Base-by-base conservation (phyloP, 768 basidiomycete genomes). In the Rhizopogon roseolus region DNA sequence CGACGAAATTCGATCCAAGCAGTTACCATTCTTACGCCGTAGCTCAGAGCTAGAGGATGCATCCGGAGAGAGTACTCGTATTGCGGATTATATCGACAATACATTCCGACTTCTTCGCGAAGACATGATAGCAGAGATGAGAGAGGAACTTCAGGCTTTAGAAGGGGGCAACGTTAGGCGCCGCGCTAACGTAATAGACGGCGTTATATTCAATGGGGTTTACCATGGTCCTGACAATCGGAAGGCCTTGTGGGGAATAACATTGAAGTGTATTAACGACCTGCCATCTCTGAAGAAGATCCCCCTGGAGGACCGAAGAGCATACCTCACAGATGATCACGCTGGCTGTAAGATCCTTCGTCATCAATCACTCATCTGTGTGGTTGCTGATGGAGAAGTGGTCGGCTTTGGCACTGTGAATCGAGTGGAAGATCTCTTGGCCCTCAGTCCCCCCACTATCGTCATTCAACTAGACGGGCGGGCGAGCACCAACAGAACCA, bases 51-150 rank as follows among this genome's bases (percentile, higher is more conserved):
- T 79, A 0, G 76, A 77, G 4, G 74, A 78, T 48, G 68, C 75
- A 7, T 63, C 64, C 6, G 72, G 69, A 0, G 64, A 65, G 27
- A 57, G 61, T 1, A 57, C 52, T 8, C 72, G 79, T 6, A 57
- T 70, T 6, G 70, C 75, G 0, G 66, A 73, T 6, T 73, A 84
- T 52, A 68, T 84, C 7, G 84, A 85, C 53, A 81, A 82, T 43
- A 80, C 82, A 56, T 85, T 81, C 60, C 75, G 83, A 1, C 68
- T 85, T 10, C 65, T 82, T 11, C 64, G 84, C 1, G 82, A 85
- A 57, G 82, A 81, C 53, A 79, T 81, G 77, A 50, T 81, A 13
- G 68, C 73, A 53, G 80, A 80, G 56, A 71, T 81, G 53, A 69
- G 74, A 11, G 81, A 83, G 36, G 79, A 81, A 59, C 53, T 82